Base-by-base conservation (phyloP, 75 land plant genomes). In the Selaginella tamariscina region DNA sequence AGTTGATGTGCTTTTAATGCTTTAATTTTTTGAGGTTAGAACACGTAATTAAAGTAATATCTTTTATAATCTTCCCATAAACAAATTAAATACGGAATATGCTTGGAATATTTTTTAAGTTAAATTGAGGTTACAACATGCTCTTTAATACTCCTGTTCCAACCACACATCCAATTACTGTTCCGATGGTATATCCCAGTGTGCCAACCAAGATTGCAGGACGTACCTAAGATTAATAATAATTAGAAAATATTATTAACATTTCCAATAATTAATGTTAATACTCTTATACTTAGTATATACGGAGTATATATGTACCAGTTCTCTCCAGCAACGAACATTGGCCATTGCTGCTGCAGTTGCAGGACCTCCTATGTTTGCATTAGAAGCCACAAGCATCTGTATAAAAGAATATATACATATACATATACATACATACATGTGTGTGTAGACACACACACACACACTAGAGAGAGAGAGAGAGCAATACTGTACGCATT, bases 331-430 rank as follows among this genome's bases (percentile, higher is more conserved):
- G 28, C 71, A 59, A 27, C 72, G 54, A 62, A 69, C 72, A 55
- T 59, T 79, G 20, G 81, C 81, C 81, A 79, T 79, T 11, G 81
- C 81, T 64, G 81, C 81, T 20, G 81, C 81, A 56, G 81, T 79
- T 15, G 71, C 79, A 33, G 81, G 81, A 31, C 81, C 81, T 49
- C 81, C 81, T 65, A 79, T 69, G 65, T 79, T 79, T 24, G 81
- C 81, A 76, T 79, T 79, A 29, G 81, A 79, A 21, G 78, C 81
- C 49, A 79, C 69, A 65, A 79, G 68, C 24, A 71, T 31, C 80
- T 79, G 80, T 60, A 70, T 2, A 39, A 39, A n/a, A n/a, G n/a
- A n/a, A n/a, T n/a, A n/a, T n/a, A n/a, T n/a, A n/a, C n/a, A n/a
- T n/a, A n/a, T n/a, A n/a, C n/a, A n/a, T n/a, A n/a, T n/a, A n/a